Evolutionary conservation across 352 stramenopile species (phyloP).

Genomic region (Phytophthora agathidicida): DNA sequence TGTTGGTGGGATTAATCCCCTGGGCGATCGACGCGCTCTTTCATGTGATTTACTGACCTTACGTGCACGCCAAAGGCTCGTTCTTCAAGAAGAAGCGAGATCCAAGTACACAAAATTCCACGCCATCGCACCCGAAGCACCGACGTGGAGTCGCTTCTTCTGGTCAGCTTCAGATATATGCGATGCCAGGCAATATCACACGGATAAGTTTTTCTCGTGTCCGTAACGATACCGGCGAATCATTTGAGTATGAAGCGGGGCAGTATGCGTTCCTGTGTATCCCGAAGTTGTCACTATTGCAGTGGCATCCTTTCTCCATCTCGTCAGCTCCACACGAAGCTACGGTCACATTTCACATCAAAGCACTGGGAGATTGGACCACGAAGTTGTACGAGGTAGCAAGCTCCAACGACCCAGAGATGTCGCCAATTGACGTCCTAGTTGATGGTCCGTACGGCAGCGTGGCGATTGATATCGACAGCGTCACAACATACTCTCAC

Average conservation of each 20-base stretch:
- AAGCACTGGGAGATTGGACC: constrained; percentile 80
- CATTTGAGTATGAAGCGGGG: constrained; percentile 35
- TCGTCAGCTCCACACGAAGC: constrained; percentile 61
- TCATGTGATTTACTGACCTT: constrained; percentile 15
- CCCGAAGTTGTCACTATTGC: constrained; percentile 43
- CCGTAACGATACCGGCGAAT: constrained; percentile 25
- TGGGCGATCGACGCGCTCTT: constrained; percentile 40
- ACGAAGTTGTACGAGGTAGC: constrained; percentile 33
- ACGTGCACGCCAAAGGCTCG: constrained; percentile 5
- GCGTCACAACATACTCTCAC: constrained; percentile 40
- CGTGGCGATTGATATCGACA: constrained; percentile 43
- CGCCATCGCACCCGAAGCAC: neutral
- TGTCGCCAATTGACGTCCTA: constrained; percentile 20
- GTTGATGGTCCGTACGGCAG: constrained; percentile 50
- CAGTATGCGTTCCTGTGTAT: constrained; percentile 83
- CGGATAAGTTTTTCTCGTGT: constrained; percentile 37
- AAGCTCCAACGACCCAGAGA: neutral
- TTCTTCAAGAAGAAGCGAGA: constrained; percentile 6
- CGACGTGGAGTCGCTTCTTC: constrained; percentile 13
- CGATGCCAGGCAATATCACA: constrained; percentile 22
- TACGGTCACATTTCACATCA: constrained; percentile 54
- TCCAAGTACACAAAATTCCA: neutral
- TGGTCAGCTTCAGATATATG: constrained; percentile 9
- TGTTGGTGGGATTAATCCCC: constrained; percentile 26
- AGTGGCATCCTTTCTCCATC: constrained; percentile 89